A percentile compares a stretch with the other conserved stretches of the same genome.
Conservation (phyloP, 2,329 filamentous ascomycete species). For the Oidium heveae region DNA sequence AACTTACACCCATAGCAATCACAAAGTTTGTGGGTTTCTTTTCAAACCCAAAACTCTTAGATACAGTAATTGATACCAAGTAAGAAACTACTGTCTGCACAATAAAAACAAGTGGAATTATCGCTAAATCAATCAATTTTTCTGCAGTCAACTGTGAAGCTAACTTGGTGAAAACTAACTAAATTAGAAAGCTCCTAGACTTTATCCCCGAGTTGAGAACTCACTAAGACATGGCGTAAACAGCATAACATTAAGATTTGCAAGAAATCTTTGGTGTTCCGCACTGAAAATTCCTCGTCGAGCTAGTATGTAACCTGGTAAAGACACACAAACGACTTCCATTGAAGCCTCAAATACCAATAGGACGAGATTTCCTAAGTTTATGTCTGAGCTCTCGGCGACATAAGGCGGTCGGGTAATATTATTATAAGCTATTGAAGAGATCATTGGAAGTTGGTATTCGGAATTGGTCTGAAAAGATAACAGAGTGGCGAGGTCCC, state of each 20-base stretch:
- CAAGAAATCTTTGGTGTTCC: constrained; percentile 86
- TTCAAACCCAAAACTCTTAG: constrained; percentile 54
- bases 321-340: constrained; percentile 81
- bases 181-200: constrained; percentile 2
- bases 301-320: constrained; percentile 85
- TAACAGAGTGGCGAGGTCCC: too few relatives aligned
- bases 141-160: constrained; percentile 82
- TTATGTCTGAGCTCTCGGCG: too few relatives aligned
- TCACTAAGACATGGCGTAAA: constrained; percentile 92
- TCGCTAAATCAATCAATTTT: constrained; percentile 67
- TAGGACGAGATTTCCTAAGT: constrained; percentile 10
- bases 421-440: too few relatives aligned
- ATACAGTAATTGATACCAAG: constrained; percentile 42
- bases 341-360: constrained; percentile 77
- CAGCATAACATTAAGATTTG: constrained; percentile 84
- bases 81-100: constrained; percentile 77
- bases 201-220: constrained; percentile 12
- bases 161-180: constrained; percentile 76
- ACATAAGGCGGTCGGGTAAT: too few relatives aligned
- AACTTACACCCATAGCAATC: constrained; percentile 63
- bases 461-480: too few relatives aligned
- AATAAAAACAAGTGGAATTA: constrained; percentile 87
- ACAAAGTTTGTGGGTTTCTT: constrained; percentile 83
- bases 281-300: constrained; percentile 80
- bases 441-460: too few relatives aligned